Evolutionary conservation across 2,329 filamentous ascomycete genomes (phyloP), one percentile per base, ranked within the genome.

Genomic region (Arthrobotrys sphaeroides): DNA sequence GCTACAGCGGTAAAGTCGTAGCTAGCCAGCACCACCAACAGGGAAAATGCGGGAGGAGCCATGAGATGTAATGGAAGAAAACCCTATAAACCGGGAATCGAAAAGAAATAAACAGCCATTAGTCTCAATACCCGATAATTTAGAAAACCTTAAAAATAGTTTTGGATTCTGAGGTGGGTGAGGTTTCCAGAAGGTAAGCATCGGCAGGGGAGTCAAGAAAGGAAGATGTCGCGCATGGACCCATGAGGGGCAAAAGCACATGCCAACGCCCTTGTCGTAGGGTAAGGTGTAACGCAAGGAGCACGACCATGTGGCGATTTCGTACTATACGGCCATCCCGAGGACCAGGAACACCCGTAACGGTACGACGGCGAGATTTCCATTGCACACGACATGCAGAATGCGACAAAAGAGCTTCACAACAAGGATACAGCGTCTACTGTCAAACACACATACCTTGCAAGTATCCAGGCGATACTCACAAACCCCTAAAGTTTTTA

Each of bases 11-110:
- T 75, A 43, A 75, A 65, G 28, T 75, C 72, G 33, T 75, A 75
- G 72, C 61, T 75, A 33, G 72, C 72, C 9, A 75, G 47, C 24
- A 75, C 49, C 38, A 75, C 57, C 57, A 75, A 60, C 59, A 75
- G 64, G 72, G 72, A 75, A 69, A 75, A 75, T 28, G 64, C 55
- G 57, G 72, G 72, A 75, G 51, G 72, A 45, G 72, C 72, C 72
- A 75, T 75, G 61, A 67, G 51, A 38, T 60, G 53, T 68, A 68
- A 49, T 49, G 33, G 31, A 64, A 55, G 28, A 66, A 68, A 64
- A 38, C 53, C 49, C 70, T 69, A 43, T 43, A 55, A 59, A 61
- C 43, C 24, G 26, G 6, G 22, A 18, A 47, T 51, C 31, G 55
- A 45, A 47, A 51, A 61, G 16, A 36, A 42, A 42, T 22, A 38